Conservation (phyloP, 192 early-diverging fungal genomes). For the Ambispora gerdemannii region DNA sequence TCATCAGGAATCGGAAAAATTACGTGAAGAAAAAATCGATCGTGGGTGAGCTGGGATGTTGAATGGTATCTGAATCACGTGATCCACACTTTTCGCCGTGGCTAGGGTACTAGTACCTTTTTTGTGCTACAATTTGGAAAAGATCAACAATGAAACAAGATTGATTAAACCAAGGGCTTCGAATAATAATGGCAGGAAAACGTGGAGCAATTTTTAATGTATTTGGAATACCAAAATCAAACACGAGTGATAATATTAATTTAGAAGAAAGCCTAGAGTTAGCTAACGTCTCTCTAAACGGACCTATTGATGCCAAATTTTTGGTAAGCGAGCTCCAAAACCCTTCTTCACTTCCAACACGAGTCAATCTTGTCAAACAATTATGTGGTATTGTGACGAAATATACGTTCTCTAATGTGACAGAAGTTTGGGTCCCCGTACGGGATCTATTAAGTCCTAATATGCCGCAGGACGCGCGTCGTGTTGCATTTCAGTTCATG, state of each 20-base stretch:
- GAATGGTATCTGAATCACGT: too few species aligned
- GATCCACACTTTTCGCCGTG: too few species aligned
- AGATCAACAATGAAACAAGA: too few species aligned
- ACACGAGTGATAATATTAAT: neutral
- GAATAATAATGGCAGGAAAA: neutral
- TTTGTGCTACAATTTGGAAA: too few species aligned
- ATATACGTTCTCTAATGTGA: conserved; percentile 52
- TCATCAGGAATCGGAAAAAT: too few species aligned
- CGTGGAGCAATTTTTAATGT: neutral
- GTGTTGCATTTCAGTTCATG: conserved; percentile 58
- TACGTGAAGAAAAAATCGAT: too few species aligned
- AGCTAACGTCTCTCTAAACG: neutral
- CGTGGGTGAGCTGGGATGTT: too few species aligned
- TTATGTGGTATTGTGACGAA: conserved; percentile 44
- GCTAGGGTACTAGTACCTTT: too few species aligned
- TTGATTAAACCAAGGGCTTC: too few species aligned
- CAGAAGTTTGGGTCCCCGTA: conserved; percentile 52
- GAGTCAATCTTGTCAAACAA: conserved; percentile 47
- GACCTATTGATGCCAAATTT: conserved; percentile 50
- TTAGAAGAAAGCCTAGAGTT: neutral
- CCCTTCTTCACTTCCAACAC: conserved; percentile 37
- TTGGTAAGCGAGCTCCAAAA: conserved; percentile 45
- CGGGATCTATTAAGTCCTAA: conserved; percentile 44
- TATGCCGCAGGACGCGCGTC: conserved; percentile 49
- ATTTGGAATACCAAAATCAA: neutral